These are phyloP conservation scores for Paramecium bursaria DNA, from an alignment of 73 alveolate species.

Conservation along the genomic window DNA sequence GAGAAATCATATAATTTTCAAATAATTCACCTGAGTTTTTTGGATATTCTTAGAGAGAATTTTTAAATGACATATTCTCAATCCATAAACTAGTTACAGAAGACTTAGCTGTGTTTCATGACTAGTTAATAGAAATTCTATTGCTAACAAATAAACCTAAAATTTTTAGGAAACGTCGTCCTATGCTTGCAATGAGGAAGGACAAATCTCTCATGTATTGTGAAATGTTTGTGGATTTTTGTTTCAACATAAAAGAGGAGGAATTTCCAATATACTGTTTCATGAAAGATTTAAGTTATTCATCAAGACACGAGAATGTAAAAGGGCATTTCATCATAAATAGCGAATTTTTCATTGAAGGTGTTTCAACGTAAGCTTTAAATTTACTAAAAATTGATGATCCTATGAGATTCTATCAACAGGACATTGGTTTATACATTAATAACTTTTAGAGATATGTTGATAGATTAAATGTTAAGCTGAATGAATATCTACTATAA, in stretches of 20 bases:
- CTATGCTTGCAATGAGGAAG: not conserved
- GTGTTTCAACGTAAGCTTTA: constrained; percentile 39
- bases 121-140: constrained; percentile 28
- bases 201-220: not conserved
- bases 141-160: constrained; percentile 27
- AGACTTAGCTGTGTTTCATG: constrained; percentile 19
- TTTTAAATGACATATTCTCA: not conserved
- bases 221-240: constrained; percentile 41
- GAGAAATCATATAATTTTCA: constrained; percentile 47
- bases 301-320: constrained; percentile 17
- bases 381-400: constrained; percentile 15
- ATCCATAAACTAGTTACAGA: constrained; percentile 27
- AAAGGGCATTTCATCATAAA: constrained; percentile 24
- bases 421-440: not conserved
- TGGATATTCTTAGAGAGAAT: constrained; percentile 54
- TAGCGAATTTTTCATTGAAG: constrained; percentile 32
- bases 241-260: constrained; percentile 21
- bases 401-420: not conserved
- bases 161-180: constrained; percentile 27
- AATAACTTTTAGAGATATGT: not conserved
- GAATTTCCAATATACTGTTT: constrained; percentile 44
- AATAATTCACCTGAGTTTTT: constrained; percentile 48
- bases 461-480: constrained; percentile 8
- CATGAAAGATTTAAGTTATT: constrained; percentile 4
- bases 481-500: not conserved